A percentile compares a stretch with the other conserved stretches of the same genome.
These are phyloP conservation scores for Eremomyces bilateralis DNA, from an alignment of 495 filamentous ascomycete genomes.

Conservation along the genomic window DNA sequence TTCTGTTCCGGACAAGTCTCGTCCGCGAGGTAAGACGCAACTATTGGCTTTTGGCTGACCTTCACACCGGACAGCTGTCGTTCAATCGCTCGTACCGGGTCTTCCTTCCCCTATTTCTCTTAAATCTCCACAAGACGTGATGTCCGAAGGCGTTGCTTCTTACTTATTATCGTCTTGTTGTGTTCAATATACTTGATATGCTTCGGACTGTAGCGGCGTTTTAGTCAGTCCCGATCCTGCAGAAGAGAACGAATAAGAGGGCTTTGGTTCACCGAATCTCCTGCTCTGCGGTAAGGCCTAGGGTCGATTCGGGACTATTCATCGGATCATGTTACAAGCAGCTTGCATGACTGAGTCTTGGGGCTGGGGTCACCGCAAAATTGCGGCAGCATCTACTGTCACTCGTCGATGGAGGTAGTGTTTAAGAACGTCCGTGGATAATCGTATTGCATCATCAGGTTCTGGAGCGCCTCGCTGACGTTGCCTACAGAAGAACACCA, in stretches of 20 bases:
- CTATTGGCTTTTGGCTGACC: neutral
- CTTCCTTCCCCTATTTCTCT: slow-evolving; percentile 14
- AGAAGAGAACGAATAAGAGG: slow-evolving; percentile 6
- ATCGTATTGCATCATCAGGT: slow-evolving; percentile 21
- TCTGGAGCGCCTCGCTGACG: slow-evolving; percentile 21
- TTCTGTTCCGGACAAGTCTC: slow-evolving; percentile 5
- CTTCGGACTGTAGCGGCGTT: slow-evolving; percentile 3
- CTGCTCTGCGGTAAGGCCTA: slow-evolving; percentile 12
- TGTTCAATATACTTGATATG: slow-evolving; percentile 6
- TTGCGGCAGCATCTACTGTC: slow-evolving; percentile 17
- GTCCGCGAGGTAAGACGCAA: slow-evolving; percentile 1
- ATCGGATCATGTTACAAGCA: slow-evolving; percentile 17
- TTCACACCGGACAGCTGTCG: slow-evolving; percentile 12
- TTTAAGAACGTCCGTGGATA: too few species aligned
- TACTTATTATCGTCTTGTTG: slow-evolving; percentile 4
- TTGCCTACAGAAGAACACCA: slow-evolving; percentile 8
- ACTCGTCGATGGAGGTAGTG: slow-evolving; percentile 19
- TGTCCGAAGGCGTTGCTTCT: slow-evolving; percentile 12
- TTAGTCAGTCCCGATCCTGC: slow-evolving; percentile 4
- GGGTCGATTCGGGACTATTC: slow-evolving; percentile 18
- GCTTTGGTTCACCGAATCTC: slow-evolving; percentile 6
- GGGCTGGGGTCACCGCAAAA: slow-evolving; percentile 14
- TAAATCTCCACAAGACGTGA: slow-evolving; percentile 10
- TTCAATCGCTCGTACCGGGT: slow-evolving; percentile 15
- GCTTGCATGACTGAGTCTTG: slow-evolving; percentile 18